A percentile compares a stretch with the other conserved stretches of the same genome.
Conservation (phyloP, 139 green algal species). For the Tetraselmis striata region DNA sequence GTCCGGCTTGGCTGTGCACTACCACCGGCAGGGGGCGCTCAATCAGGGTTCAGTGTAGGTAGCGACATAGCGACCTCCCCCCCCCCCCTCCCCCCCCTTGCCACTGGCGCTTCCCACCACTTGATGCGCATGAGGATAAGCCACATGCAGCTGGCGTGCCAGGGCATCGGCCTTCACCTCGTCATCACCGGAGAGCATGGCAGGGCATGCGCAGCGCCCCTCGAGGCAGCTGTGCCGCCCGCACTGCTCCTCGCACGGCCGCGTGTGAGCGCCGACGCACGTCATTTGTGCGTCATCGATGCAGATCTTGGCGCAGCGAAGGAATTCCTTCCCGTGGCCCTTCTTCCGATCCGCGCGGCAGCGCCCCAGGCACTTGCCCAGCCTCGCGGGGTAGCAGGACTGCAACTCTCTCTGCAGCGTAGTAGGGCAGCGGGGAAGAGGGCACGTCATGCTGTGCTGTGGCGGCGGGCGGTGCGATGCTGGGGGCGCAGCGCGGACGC, state of each 20-base stretch:
- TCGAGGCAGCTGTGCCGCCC: background rate
- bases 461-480: too few species aligned
- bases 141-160: too few species aligned
- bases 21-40: too few species aligned
- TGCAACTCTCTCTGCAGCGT: background rate
- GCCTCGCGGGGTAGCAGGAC: background rate
- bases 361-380: background rate
- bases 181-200: background rate
- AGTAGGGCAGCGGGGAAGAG: too few species aligned
- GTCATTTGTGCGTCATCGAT: background rate
- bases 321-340: background rate
- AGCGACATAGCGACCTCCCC: too few species aligned
- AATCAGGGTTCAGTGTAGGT: too few species aligned
- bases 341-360: background rate
- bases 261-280: background rate
- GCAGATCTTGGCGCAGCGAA: background rate
- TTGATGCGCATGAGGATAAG: too few species aligned
- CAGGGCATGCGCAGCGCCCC: background rate
- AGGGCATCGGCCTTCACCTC: background rate
- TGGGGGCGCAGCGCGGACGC: too few species aligned
- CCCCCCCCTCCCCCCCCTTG: too few species aligned
- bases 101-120: too few species aligned
- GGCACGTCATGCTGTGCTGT: too few species aligned
- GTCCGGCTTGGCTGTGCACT: background rate
- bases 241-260: background rate